These are phyloP conservation scores for Lentinula guzmanii DNA, from an alignment of 768 basidiomycete genomes.

Conservation along the genomic window DNA sequence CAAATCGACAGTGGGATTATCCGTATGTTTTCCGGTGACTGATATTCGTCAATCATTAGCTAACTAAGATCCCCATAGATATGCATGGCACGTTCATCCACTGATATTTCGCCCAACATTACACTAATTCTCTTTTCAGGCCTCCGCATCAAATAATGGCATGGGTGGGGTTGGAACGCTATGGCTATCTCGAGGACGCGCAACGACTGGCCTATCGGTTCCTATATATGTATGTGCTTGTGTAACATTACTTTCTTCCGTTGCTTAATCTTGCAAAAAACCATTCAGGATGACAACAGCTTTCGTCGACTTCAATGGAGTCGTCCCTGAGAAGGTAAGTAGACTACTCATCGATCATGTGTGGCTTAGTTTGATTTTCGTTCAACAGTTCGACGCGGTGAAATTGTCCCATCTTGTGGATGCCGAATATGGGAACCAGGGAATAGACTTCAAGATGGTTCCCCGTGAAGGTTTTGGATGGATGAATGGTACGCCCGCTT, in stretches of 20 bases:
- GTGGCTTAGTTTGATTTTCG: background rate
- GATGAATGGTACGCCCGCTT: constrained; percentile 76
- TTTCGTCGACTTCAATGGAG: constrained; percentile 95
- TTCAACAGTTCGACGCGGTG: constrained; percentile 83
- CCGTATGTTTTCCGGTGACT: constrained; percentile 52
- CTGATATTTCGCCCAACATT: background rate
- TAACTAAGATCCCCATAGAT: constrained; percentile 32
- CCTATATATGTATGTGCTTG: constrained; percentile 95
- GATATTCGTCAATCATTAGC: background rate
- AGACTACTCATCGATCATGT: background rate
- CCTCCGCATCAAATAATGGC: constrained; percentile 98
- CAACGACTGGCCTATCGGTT: constrained; percentile 92
- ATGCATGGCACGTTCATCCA: constrained; percentile 50
- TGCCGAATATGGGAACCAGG: constrained; percentile 95
- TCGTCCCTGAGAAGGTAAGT: constrained; percentile 92
- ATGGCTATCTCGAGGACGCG: constrained; percentile 91
- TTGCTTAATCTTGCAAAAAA: background rate
- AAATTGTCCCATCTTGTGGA: constrained; percentile 93
- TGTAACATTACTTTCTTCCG: background rate
- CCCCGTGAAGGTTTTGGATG: constrained; percentile 97
- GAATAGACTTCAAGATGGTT: constrained; percentile 96
- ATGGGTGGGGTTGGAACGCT: constrained; percentile 96
- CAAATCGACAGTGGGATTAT: constrained; percentile 99
- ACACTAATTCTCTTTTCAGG: constrained; percentile 31
- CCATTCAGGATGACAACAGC: constrained; percentile 80